Percentiles rank a stretch among this genome's conserved stretches.
phyloP scores from a whole-genome alignment of 768 basidiomycete genomes.

The Boletus edulis region DNA sequence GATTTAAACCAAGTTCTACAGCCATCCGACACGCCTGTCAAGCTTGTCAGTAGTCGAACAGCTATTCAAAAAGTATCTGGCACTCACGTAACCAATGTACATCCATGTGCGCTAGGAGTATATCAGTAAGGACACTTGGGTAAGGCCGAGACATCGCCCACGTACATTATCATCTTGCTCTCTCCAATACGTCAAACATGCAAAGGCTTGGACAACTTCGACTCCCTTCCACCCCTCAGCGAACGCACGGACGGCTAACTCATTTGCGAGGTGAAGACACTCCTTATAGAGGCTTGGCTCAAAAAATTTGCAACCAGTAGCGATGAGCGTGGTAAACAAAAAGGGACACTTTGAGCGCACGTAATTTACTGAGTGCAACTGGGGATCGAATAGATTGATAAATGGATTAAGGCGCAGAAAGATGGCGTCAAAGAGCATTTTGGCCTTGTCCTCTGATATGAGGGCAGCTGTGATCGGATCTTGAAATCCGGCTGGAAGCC shows the following conservation, averaged over 20 bases:
- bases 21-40: constrained; percentile 82
- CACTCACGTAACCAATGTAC: constrained; percentile 78
- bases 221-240: constrained; percentile 76
- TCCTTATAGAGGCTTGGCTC: constrained; percentile 62
- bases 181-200: constrained; percentile 87
- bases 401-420: constrained; percentile 87
- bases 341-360: constrained; percentile 79
- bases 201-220: constrained; percentile 87
- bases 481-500: constrained; percentile 39
- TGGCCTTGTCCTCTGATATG: constrained; percentile 66
- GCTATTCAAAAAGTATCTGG: not conserved
- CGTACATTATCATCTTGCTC: constrained; percentile 81
- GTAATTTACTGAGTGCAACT: constrained; percentile 77
- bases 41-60: constrained; percentile 1
- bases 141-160: constrained; percentile 9
- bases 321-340: constrained; percentile 81
- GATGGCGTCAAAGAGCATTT: constrained; percentile 71
- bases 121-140: constrained; percentile 11
- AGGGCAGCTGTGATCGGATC: constrained; percentile 76
- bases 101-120: constrained; percentile 71
- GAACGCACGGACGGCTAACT: constrained; percentile 76
- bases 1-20: constrained; percentile 78
- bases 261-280: constrained; percentile 70
- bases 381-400: constrained; percentile 85
- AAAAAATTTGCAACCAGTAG: constrained; percentile 85